Conservation (phyloP, 2,329 filamentous ascomycete genomes). For the Talaromyces sp. region DNA sequence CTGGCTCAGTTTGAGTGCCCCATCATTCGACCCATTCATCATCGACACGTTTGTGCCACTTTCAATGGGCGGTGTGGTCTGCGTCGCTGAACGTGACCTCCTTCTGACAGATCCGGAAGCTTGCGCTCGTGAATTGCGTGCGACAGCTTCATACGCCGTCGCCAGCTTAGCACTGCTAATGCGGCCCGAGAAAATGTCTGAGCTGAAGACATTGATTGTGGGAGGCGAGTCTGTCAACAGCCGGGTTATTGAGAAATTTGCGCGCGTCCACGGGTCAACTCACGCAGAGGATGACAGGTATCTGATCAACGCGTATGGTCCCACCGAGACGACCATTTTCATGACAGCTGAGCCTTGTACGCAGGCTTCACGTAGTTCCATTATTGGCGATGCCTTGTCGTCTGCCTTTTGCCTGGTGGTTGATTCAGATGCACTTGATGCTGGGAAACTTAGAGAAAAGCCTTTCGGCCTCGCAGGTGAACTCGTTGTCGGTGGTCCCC, state of each 20-base stretch:
- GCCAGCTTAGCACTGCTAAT: constrained; percentile 38
- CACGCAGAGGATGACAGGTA: constrained; percentile 15
- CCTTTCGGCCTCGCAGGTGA: constrained; percentile 38
- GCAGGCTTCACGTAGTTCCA: constrained; percentile 28
- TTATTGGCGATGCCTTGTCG: constrained; percentile 35
- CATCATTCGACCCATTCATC: constrained; percentile 53
- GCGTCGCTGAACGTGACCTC: constrained; percentile 29
- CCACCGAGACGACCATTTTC: constrained; percentile 32
- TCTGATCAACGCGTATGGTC: constrained; percentile 35
- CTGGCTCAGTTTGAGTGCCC: constrained; percentile 54
- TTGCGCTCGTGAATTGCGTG: constrained; percentile 28
- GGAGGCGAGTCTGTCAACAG: constrained; percentile 35
- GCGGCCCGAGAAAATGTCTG: constrained; percentile 25
- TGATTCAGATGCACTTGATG: constrained; percentile 23
- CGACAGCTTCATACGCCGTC: constrained; percentile 39
- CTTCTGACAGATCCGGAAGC: constrained; percentile 29
- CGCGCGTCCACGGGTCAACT: constrained; percentile 13
- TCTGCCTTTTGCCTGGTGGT: constrained; percentile 21
- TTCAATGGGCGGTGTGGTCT: constrained; percentile 34
- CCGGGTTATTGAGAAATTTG: constrained; percentile 33
- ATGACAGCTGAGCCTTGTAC: constrained; percentile 26
- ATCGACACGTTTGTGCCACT: constrained; percentile 56
- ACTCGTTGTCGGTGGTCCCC: constrained; percentile 13
- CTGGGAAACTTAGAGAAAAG: constrained; percentile 31
- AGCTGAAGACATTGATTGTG: constrained; percentile 30